phyloP scores from a whole-genome alignment of 352 stramenopile species.

The Pythium volutum region DNA sequence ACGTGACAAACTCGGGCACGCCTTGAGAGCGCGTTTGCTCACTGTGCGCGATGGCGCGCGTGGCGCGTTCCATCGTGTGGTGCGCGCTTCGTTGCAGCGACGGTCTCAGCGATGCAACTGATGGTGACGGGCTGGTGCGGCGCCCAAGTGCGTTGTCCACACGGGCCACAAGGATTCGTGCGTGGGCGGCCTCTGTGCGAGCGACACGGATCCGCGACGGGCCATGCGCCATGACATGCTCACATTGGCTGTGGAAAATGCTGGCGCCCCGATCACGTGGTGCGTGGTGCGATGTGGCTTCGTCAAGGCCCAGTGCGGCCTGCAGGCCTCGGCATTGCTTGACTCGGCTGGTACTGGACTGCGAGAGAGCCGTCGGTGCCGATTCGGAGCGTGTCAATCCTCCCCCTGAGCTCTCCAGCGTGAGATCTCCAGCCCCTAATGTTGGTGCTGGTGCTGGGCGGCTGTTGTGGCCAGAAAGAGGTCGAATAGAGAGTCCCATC shows the following conservation, averaged over 20 bases:
- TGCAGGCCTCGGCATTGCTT: conserved; percentile 45
- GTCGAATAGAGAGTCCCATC: neutral
- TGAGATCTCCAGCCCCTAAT: neutral
- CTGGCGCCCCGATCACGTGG: conserved; percentile 37
- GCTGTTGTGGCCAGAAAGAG: conserved; percentile 4
- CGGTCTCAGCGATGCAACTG: conserved; percentile 18
- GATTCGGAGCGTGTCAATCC: conserved; percentile 43
- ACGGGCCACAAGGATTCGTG: conserved; percentile 40
- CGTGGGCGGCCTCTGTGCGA: conserved; percentile 34
- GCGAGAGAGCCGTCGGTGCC: conserved; percentile 31
- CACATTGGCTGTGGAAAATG: conserved; percentile 53
- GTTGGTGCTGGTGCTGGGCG: neutral
- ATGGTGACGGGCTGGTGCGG: neutral
- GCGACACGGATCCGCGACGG: conserved; percentile 42
- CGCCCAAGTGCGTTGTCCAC: conserved; percentile 43
- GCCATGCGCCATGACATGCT: conserved; percentile 28
- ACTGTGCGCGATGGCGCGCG: conserved; percentile 19
- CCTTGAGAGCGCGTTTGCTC: conserved; percentile 18
- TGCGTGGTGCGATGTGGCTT: conserved; percentile 32
- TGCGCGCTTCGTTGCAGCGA: conserved; percentile 36
- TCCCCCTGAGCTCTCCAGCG: neutral
- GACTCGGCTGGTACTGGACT: conserved; percentile 4
- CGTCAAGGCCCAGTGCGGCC: conserved; percentile 32
- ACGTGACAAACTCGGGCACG: neutral
- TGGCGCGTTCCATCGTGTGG: conserved; percentile 35